These are phyloP conservation scores for Coemansia sp. DNA, from an alignment of 192 early-diverging fungal species.

Conservation along the genomic window DNA sequence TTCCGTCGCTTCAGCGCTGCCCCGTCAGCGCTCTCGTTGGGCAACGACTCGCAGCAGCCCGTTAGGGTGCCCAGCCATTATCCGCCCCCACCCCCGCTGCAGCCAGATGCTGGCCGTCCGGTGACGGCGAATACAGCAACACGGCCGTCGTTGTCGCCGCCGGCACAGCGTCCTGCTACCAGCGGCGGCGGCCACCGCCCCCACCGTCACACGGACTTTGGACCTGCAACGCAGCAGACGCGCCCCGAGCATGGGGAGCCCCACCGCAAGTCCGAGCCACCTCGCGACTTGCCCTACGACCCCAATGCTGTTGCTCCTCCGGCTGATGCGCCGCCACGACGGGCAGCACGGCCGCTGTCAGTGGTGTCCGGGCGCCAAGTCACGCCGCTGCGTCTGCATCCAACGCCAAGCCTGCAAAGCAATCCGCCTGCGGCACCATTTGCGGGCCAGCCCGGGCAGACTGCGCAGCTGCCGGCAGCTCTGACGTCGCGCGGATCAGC, in stretches of 20 bases:
- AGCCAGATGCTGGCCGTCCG: constrained; percentile 13
- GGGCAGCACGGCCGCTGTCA: constrained; percentile 32
- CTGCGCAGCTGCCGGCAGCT: constrained; percentile 34
- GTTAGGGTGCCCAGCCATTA: constrained; percentile 34
- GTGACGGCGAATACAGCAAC: constrained; percentile 21
- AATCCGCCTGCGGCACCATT: constrained; percentile 10
- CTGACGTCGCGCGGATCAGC: constrained; percentile 32
- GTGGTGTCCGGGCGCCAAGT: constrained; percentile 36
- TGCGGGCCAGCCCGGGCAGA: constrained; percentile 18
- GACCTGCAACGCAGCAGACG: constrained; percentile 4
- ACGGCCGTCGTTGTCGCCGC: constrained; percentile 9
- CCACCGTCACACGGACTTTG: constrained; percentile 45
- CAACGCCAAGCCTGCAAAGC: constrained; percentile 34
- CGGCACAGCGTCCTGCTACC: constrained; percentile 36
- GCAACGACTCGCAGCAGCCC: constrained; percentile 13
- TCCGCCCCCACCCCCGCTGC: constrained; percentile 12
- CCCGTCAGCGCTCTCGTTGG: constrained; percentile 35
- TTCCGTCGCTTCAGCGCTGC: constrained; percentile 46
- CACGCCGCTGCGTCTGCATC: constrained; percentile 34
- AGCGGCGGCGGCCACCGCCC: constrained; percentile 22
- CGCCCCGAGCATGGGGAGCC: constrained; percentile 12
- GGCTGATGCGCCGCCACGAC: constrained; percentile 5
- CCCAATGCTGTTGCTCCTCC: not conserved
- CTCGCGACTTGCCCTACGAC: constrained; percentile 26
- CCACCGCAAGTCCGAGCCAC: constrained; percentile 40